phyloP scores from a whole-genome alignment of 164 flowering plant species.

The Akebia trifoliata region DNA sequence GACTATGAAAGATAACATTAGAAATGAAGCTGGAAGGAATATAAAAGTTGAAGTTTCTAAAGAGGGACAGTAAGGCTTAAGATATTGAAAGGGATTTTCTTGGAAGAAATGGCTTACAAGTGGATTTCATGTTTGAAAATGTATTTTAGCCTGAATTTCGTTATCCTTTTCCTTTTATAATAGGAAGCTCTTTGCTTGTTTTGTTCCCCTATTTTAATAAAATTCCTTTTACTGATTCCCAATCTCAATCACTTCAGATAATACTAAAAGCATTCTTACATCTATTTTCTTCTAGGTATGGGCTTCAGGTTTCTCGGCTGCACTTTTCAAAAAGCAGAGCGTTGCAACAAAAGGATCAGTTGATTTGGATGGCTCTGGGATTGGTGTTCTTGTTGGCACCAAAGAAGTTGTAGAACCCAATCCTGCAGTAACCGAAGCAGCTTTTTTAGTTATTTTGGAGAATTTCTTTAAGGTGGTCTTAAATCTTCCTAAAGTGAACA shows the following conservation, averaged over 20 bases:
- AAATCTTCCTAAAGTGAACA: constrained; percentile 76
- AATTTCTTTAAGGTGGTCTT: constrained; percentile 79
- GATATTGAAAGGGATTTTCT: no score
- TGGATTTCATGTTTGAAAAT: no score
- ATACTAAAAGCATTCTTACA: background rate
- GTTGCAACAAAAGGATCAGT: constrained; percentile 58
- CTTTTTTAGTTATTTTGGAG: constrained; percentile 64
- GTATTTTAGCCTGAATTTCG: no score
- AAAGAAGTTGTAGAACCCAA: constrained; percentile 32
- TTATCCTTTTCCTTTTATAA: no score
- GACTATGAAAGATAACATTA: no score
- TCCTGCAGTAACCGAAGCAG: constrained; percentile 81
- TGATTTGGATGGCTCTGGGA: constrained; percentile 19
- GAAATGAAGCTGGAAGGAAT: no score
- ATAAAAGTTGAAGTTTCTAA: no score
- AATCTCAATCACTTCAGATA: background rate
- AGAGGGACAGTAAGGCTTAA: no score
- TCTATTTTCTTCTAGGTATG: constrained; percentile 50
- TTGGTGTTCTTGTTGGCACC: constrained; percentile 19
- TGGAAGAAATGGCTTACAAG: no score
- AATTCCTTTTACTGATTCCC: no score
- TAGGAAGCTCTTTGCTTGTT: no score
- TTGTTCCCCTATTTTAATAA: no score
- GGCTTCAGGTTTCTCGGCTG: constrained; percentile 99
- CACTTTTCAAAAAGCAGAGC: constrained; percentile 84